A percentile compares a stretch with the other conserved stretches of the same genome.
These are phyloP conservation scores for Populus ilicifolia DNA, from an alignment of 345 rosid species.

Conservation along the genomic window DNA sequence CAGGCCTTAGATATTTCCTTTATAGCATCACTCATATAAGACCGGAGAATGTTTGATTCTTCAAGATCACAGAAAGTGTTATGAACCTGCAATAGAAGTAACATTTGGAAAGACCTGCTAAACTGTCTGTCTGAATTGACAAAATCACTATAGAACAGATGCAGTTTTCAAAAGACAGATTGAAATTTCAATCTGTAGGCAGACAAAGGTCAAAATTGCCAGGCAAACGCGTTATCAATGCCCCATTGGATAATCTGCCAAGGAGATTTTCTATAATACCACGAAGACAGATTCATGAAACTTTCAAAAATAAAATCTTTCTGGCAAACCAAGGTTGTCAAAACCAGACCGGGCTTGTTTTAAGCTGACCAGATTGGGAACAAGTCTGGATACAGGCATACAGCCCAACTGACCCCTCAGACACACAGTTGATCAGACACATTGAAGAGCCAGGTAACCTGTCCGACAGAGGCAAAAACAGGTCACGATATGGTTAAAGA, in stretches of 20 bases:
- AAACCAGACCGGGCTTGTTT: not conserved
- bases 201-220: not conserved
- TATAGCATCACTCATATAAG: slow-evolving; percentile 80
- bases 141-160: slow-evolving; percentile 8
- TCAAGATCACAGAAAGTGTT: slow-evolving; percentile 75
- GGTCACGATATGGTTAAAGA: not conserved
- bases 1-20: slow-evolving; percentile 85
- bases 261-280: not conserved
- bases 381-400: not conserved
- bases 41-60: slow-evolving; percentile 68
- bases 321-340: not conserved
- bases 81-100: slow-evolving; percentile 54
- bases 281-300: not conserved
- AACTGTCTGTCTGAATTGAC: not conserved
- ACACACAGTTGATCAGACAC: not conserved
- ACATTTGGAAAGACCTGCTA: slow-evolving; percentile 12
- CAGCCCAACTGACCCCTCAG: not conserved
- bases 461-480: not conserved
- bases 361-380: not conserved
- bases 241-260: not conserved
- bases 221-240: not conserved
- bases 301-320: not conserved
- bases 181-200: not conserved
- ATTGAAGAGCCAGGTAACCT: not conserved
- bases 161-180: not conserved